These are phyloP conservation scores for Phyllachora maydis DNA, from an alignment of 2,329 filamentous ascomycete genomes.

Conservation along the genomic window DNA sequence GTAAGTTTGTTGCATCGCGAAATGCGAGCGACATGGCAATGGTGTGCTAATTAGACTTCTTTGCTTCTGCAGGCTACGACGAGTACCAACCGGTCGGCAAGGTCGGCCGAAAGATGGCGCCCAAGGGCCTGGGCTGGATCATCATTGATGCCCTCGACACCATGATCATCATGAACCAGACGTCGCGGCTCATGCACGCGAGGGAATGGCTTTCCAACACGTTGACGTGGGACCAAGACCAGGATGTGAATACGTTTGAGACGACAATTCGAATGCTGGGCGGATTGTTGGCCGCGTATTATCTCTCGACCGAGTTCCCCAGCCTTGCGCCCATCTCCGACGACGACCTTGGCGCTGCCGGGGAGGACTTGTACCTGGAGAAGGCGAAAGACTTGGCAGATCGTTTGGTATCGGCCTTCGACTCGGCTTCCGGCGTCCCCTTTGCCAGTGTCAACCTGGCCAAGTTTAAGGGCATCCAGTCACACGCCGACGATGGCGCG, in stretches of 20 bases:
- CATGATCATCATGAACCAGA: conserved; percentile 96
- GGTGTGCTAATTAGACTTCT: conserved; percentile 11
- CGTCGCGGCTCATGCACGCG: conserved; percentile 62
- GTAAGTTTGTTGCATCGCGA: conserved; percentile 36
- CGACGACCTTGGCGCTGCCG: conserved; percentile 49
- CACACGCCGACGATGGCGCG: conserved; percentile 69
- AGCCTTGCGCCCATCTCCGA: conserved; percentile 55
- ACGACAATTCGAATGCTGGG: conserved; percentile 96
- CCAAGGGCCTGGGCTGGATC: conserved; percentile 87
- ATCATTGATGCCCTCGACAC: conserved; percentile 93
- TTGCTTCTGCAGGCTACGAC: conserved; percentile 46
- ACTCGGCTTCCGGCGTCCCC: conserved; percentile 69
- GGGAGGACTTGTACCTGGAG: conserved; percentile 86
- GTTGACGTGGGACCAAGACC: conserved; percentile 73
- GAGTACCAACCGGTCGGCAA: conserved; percentile 74
- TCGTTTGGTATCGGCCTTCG: conserved; percentile 69
- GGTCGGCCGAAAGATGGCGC: conserved; percentile 63
- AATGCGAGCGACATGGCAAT: no score
- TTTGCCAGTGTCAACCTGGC: conserved; percentile 80
- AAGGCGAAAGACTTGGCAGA: conserved; percentile 89
- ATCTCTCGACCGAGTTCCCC: conserved; percentile 70
- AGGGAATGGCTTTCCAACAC: conserved; percentile 72
- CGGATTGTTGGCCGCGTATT: conserved; percentile 80
- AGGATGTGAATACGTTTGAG: conserved; percentile 95
- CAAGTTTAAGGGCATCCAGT: conserved; percentile 53